phyloP scores from a whole-genome alignment of 2,329 filamentous ascomycete genomes.

The Arthrobotrys entomopaga region DNA sequence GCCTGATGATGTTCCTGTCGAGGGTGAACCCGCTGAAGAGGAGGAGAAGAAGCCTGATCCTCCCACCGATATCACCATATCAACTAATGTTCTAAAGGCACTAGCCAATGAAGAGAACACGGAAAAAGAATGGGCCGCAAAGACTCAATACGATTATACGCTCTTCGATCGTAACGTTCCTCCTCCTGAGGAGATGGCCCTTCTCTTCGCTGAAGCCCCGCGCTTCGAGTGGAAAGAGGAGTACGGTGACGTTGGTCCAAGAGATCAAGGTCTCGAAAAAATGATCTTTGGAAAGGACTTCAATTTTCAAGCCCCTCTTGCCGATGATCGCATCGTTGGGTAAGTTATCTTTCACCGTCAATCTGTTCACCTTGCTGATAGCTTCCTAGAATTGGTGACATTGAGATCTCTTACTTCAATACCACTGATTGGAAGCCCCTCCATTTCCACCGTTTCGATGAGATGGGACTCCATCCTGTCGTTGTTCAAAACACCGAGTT shows the following conservation, averaged over 20 bases:
- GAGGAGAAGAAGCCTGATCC: slow-evolving; percentile 29
- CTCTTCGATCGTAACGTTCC: slow-evolving; percentile 51
- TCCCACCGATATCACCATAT: slow-evolving; percentile 40
- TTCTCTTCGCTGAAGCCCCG: slow-evolving; percentile 61
- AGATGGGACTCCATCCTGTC: slow-evolving; percentile 84
- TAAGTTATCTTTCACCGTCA: slow-evolving; percentile 57
- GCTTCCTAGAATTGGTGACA: slow-evolving; percentile 66
- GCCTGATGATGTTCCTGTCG: neutral
- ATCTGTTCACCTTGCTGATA: neutral
- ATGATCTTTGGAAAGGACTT: slow-evolving; percentile 74
- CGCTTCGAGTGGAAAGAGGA: slow-evolving; percentile 88
- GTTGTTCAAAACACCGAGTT: slow-evolving; percentile 81
- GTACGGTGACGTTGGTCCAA: slow-evolving; percentile 83
- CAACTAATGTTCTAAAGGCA: slow-evolving; percentile 28
- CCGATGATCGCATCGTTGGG: slow-evolving; percentile 36
- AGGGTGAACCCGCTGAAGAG: slow-evolving; percentile 9
- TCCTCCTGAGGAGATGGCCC: neutral
- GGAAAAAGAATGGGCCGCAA: slow-evolving; percentile 59
- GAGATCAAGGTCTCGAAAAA: slow-evolving; percentile 74
- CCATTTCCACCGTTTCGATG: slow-evolving; percentile 68
- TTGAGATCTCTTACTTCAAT: slow-evolving; percentile 71
- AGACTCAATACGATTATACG: slow-evolving; percentile 64
- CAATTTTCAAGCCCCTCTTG: slow-evolving; percentile 9
- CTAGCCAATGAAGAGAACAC: slow-evolving; percentile 58
- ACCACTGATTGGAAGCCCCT: slow-evolving; percentile 66